phyloP scores from a whole-genome alignment of 805 yeast genomes.

The Myxozyma vanderwaltii region DNA sequence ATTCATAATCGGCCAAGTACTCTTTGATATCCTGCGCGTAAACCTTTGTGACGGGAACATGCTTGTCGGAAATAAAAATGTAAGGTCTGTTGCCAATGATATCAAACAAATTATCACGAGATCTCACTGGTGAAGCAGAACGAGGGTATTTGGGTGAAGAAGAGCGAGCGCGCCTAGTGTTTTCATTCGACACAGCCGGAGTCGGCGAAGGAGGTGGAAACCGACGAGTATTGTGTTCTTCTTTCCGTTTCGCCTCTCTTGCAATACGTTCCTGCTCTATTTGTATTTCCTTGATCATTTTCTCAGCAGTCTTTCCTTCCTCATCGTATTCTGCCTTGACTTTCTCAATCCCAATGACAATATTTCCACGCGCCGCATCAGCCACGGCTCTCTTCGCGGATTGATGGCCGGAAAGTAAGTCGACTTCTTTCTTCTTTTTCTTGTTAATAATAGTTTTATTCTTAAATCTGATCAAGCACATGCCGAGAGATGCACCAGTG shows the following conservation, averaged over 20 bases:
- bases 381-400: slow-evolving; percentile 52
- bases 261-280: slow-evolving; percentile 5
- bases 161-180: background rate
- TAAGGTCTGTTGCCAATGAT: slow-evolving; percentile 36
- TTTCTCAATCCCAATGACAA: slow-evolving; percentile 57
- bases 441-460: slow-evolving; percentile 43
- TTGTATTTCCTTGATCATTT: slow-evolving; percentile 19
- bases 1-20: slow-evolving; percentile 59
- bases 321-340: slow-evolving; percentile 42
- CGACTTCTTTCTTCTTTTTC: slow-evolving; percentile 2
- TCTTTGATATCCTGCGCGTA: slow-evolving; percentile 61
- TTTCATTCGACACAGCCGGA: too few species aligned
- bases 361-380: slow-evolving; percentile 44
- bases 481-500: slow-evolving; percentile 77
- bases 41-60: slow-evolving; percentile 44
- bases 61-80: slow-evolving; percentile 35
- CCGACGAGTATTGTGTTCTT: slow-evolving; percentile 17
- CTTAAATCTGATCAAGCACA: slow-evolving; percentile 63
- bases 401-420: slow-evolving; percentile 44
- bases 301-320: slow-evolving; percentile 40
- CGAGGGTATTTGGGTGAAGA: background rate
- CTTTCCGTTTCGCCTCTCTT: background rate
- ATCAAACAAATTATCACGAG: slow-evolving; percentile 5
- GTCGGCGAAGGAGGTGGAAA: slow-evolving; percentile 13
- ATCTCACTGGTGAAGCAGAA: background rate